These are phyloP conservation scores for Fusarium albidum DNA, from an alignment of 2,329 filamentous ascomycete species.

Conservation along the genomic window DNA sequence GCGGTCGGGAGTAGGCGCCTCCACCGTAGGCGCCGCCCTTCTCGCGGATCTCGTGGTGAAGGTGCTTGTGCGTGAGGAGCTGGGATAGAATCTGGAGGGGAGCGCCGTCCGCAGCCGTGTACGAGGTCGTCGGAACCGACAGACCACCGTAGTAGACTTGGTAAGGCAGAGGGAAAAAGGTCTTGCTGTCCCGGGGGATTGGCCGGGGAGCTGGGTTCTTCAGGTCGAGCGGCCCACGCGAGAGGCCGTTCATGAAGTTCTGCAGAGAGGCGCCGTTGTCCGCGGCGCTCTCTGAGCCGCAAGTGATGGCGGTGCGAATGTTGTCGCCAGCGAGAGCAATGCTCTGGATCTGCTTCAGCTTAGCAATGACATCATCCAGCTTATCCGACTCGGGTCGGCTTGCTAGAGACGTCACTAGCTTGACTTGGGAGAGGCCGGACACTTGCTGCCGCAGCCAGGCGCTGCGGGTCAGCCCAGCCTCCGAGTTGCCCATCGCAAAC, in stretches of 20 bases:
- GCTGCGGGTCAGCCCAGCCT: constrained; percentile 77
- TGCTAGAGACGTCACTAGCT: constrained; percentile 81
- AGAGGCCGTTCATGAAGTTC: constrained; percentile 67
- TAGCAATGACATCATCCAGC: constrained; percentile 77
- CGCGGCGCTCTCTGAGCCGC: constrained; percentile 75
- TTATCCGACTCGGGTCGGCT: constrained; percentile 74
- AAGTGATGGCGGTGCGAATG: constrained; percentile 85
- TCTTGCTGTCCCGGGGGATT: constrained; percentile 67
- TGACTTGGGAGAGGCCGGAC: constrained; percentile 89
- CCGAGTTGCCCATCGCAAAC: constrained; percentile 84
- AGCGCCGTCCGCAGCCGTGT: constrained; percentile 77
- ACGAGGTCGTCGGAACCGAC: constrained; percentile 83
- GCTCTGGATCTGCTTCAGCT: constrained; percentile 85
- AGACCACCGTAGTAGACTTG: constrained; percentile 95
- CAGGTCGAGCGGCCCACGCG: constrained; percentile 50
- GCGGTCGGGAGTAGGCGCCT: constrained; percentile 80
- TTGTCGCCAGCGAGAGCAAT: constrained; percentile 75
- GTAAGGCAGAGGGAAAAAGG: constrained; percentile 94
- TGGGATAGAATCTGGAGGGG: constrained; percentile 89
- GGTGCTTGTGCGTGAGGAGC: constrained; percentile 92
- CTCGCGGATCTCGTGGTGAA: constrained; percentile 97
- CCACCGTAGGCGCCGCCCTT: constrained; percentile 97
- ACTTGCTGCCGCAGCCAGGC: constrained; percentile 83
- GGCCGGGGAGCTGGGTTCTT: constrained; percentile 41
- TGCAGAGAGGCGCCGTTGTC: constrained; percentile 76